Evolutionary conservation across 1,139 yeast genomes (phyloP), one percentile per base, ranked within the genome.

Genomic region (Hanseniaspora sp.): DNA sequence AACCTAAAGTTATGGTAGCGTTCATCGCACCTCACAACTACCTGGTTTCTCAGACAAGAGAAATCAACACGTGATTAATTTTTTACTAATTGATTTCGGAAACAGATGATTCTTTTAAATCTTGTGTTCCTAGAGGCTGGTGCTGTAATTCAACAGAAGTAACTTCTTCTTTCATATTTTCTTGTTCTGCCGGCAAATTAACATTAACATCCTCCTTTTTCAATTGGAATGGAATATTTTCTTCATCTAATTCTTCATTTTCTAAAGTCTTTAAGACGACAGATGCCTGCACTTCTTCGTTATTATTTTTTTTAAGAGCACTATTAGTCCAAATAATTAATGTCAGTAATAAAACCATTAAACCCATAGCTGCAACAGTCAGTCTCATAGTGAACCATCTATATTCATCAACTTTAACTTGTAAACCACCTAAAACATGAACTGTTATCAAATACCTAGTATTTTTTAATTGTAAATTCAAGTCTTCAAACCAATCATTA

Each of bases 331-430:
- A 77, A 54, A 75, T 72, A 63, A 80, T 67, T 15, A 78, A 70
- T 11, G 43, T 46, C 4, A 45, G 28, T 29, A 72, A 68, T 45
- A 74, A 71, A 2, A 79, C 80, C 58, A 78, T 55, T 1, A 66
- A 63, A 1, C 69, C 57, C 31, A 71, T 66, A 0, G 73, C 72
- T 51, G 69, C 60, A 17, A 71, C 57, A 1, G 97, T 96, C 68
- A 95, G 79, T 56, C 96, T 74, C 5, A 96, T 88, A 46, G 92
- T 80, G 66, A 87, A 90, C 98, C 98, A 92, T 62, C 97, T 74
- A 59, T 90, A 74, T 58, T 83, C 80, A 67, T 92, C 98, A 58
- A 88, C 85, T 57, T 87, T 95, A 0, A 92, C 82, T 64, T 87
- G 80, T 68, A 88, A 77, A 18, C 86, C 92, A 41, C 95, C 82